Evolutionary conservation across 345 rosid genomes (phyloP), one percentile per base, ranked within the genome.

Genomic region (Populus nigra): DNA sequence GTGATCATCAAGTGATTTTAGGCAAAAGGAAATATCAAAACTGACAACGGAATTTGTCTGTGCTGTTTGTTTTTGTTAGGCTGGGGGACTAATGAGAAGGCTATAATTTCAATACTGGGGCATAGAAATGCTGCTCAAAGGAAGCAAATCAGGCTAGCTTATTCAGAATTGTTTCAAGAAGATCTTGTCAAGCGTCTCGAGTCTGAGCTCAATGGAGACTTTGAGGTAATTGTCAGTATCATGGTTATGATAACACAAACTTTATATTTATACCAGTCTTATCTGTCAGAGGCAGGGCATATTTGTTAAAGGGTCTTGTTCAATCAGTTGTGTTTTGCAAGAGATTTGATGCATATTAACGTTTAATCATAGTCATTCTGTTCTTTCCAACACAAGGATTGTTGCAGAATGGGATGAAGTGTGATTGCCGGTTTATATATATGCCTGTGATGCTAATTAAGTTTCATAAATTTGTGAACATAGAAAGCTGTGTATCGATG

Each of bases 171-270:
- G 35, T 86, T 79, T 76, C 88, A 85, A 12, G 91, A 88, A 49
- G 89, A 90, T 53, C 89, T 90, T 15, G 47, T 89, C 82, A 88
- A 84, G 77, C 92, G 90, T 71, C 92, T 90, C 1, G 89, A 88
- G 65, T 88, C 89, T 39, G 93, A 90, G 79, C 87, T 90, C 76
- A 70, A 83, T 8, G 94, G 92, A 5, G 92, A 87, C 67, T 85
- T 88, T 47, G 88, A 85, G 89, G 81, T 66, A 15, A 49, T 18
- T 47, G n/a, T 29, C 7, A 25, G 10, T 6, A 4, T n/a, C 20
- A 49, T 49, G 5, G 1, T 71, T 45, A 25, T 47, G 12, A 29
- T 43, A 9, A 39, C 13, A 5, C 9, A 3, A 41, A 17, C 43
- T 67, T 35, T 15, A 29, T 65, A 1, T 43, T 43, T 10, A 43